phyloP scores from a whole-genome alignment of 306 rosid species.

The Biancaea sappan region DNA sequence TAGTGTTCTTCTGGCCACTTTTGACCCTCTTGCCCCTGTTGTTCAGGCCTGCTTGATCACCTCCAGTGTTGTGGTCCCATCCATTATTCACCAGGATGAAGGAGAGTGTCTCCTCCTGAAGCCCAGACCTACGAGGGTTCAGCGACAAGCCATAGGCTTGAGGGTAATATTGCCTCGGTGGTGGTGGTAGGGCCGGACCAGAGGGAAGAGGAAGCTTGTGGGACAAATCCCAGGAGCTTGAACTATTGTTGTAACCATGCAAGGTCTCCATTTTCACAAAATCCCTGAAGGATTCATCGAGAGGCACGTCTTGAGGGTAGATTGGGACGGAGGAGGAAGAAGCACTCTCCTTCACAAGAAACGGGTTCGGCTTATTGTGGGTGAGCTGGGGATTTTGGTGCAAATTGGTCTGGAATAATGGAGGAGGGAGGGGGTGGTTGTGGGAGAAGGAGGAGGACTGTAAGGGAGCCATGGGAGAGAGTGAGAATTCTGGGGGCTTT shows the following conservation, averaged over 20 bases:
- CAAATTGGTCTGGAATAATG: not conserved
- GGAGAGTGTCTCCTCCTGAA: not conserved
- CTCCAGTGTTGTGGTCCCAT: not conserved
- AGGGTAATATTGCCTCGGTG: too few species aligned
- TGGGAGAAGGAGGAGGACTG: not conserved
- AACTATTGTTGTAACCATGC: conserved; percentile 28
- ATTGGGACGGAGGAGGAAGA: conserved; percentile 37
- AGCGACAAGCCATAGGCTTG: conserved; percentile 25
- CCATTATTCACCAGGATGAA: not conserved
- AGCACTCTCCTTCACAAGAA: conserved; percentile 23
- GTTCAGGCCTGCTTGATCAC: not conserved
- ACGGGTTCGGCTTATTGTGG: not conserved
- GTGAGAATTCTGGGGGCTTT: not conserved
- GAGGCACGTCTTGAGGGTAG: not conserved
- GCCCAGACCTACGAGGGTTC: not conserved
- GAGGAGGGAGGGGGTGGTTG: not conserved
- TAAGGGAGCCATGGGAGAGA: not conserved
- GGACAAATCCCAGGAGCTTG: conserved; percentile 25
- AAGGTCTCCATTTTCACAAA: conserved; percentile 35
- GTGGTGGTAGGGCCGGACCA: not conserved
- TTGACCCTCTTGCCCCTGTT: conserved; percentile 15
- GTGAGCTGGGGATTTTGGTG: conserved; percentile 22
- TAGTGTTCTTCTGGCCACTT: not conserved
- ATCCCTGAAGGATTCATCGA: not conserved
- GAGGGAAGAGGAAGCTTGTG: not conserved